These are phyloP conservation scores for Calocybe cyanea DNA, from an alignment of 768 basidiomycete genomes.

Conservation along the genomic window DNA sequence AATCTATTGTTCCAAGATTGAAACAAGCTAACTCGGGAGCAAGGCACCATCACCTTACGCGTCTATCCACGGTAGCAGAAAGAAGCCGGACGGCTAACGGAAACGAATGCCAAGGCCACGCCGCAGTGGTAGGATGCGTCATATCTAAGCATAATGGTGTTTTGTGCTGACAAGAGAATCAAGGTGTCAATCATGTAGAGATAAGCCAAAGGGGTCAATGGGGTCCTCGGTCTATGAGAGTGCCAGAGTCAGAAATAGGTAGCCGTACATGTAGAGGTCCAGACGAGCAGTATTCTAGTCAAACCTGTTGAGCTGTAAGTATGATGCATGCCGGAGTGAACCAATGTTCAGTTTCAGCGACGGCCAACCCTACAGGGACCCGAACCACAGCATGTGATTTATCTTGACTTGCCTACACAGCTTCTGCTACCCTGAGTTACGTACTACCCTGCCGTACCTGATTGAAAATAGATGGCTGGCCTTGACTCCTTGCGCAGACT, in stretches of 20 bases:
- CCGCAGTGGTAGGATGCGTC: constrained; percentile 17
- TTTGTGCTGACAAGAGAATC: not conserved
- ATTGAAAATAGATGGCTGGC: not conserved
- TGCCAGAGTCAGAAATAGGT: too few species aligned
- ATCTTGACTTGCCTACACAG: not conserved
- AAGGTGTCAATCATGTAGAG: not conserved
- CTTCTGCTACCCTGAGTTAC: not conserved
- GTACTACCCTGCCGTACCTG: not conserved
- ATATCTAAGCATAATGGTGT: constrained; percentile 1
- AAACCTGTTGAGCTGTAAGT: too few species aligned
- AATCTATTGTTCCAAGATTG: constrained; percentile 2
- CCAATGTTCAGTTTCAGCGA: too few species aligned
- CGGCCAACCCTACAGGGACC: not conserved
- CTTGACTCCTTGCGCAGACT: not conserved
- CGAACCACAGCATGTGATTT: not conserved
- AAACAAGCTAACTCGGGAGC: not conserved
- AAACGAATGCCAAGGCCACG: too few species aligned
- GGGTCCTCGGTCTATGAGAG: too few species aligned
- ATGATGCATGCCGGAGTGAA: not conserved
- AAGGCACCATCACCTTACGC: constrained; percentile 5
- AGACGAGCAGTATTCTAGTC: too few species aligned
- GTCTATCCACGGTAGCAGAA: too few species aligned
- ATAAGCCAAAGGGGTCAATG: too few species aligned
- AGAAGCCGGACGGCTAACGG: too few species aligned
- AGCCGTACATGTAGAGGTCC: not conserved